These are phyloP conservation scores for Globisporangium barbulae DNA, from an alignment of 352 stramenopile species.

Conservation along the genomic window DNA sequence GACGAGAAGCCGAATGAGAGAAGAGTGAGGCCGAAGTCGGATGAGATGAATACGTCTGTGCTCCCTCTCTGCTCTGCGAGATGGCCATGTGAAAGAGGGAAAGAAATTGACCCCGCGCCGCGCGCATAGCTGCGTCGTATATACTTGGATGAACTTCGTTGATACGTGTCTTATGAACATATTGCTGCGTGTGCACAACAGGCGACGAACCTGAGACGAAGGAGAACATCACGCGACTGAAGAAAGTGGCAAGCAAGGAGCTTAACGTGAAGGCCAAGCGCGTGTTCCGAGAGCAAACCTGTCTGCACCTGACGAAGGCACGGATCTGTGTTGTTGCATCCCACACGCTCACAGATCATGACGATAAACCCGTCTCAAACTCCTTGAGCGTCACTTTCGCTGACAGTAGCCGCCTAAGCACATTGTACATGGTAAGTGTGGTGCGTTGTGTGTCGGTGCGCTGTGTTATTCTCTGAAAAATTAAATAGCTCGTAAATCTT, in stretches of 20 bases:
- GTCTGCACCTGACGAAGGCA: too few species aligned
- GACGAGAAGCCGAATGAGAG: too few species aligned
- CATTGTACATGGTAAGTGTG: not conserved
- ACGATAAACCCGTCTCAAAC: too few species aligned
- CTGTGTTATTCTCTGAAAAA: not conserved
- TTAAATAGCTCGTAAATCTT: constrained; percentile 8
- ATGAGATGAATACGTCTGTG: too few species aligned
- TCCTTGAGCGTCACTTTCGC: too few species aligned
- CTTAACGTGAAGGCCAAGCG: constrained; percentile 71
- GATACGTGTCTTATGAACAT: not conserved
- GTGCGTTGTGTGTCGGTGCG: not conserved
- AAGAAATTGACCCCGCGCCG: too few species aligned
- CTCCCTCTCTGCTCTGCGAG: not conserved
- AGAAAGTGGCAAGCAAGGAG: constrained; percentile 85
- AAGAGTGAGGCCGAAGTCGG: too few species aligned
- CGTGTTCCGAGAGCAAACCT: constrained; percentile 37
- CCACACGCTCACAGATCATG: too few species aligned
- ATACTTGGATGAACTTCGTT: not conserved
- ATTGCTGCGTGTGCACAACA: constrained; percentile 17
- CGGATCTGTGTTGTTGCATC: too few species aligned
- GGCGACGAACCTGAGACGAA: constrained; percentile 81
- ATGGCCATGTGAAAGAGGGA: not conserved
- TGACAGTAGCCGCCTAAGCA: not conserved
- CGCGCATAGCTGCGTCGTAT: too few species aligned
- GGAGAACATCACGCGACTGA: constrained; percentile 70